Base-by-base conservation (phyloP, 148 eudicot species). In the Salicornia ramosissima region DNA sequence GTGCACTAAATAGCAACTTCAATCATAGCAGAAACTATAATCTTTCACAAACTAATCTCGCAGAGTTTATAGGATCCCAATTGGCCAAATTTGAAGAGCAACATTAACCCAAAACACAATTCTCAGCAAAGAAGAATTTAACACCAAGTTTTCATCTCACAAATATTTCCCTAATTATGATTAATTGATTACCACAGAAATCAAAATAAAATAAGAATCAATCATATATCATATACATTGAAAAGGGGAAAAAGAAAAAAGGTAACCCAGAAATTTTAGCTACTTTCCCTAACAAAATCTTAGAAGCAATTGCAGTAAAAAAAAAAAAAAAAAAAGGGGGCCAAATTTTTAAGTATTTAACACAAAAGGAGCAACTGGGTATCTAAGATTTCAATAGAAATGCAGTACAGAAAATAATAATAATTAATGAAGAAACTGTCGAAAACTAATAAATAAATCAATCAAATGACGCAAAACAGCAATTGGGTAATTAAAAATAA, bases 41-140 rank as follows among this genome's bases (percentile, higher is more conserved):
- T 34, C 31, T 54, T 68, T 68, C 49, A 68, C 10, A 18, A 66
- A 31, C 19, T 65, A 12, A 65, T 25, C 21, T n/a, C 25, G 50
- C 15, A 33, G 50, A 18, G 26, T 22, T 33, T 25, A 10, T n/a
- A 30, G 26, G 18, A 54, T 30, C 47, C 34, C n/a, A 52, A 21
- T 68, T 34, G 61, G 22, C 30, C 28, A 36, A 52, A 18, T 19
- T 18, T n/a, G 13, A 40, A 53, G 6, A 24, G 16, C 49, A 53
- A 39, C 59, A 10, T 47, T 2, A 9, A 18, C 8, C 12, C 4
- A 45, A 10, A 15, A 8, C 42, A 2, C 2, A 47, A 59, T 15
- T 47, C 13, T 25, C 1, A 18, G 2, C 7, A 36, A 36, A 21
- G 12, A 16, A 62, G 0, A 12, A 57, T 15, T 14, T 15, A 4